Evolutionary conservation across 2,329 filamentous ascomycete species (phyloP).

Genomic region (Ciborinia camelliae): DNA sequence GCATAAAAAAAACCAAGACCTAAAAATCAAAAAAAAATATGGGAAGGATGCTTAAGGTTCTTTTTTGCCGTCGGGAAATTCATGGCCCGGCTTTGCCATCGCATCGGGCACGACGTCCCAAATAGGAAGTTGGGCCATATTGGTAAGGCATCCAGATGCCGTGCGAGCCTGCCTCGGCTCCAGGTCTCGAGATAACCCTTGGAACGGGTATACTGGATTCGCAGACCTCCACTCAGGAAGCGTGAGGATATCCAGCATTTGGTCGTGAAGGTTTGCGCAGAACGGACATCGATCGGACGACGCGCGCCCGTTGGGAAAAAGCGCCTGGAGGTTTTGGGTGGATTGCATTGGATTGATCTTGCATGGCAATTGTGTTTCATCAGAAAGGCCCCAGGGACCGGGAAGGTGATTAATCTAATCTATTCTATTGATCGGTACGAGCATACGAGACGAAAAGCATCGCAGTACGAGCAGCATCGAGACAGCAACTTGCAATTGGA

Average conservation of each 20-base stretch:
- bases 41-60: too few relatives aligned
- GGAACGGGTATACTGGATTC: too few relatives aligned
- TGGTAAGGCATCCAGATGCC: not conserved
- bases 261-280: not conserved
- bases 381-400: not conserved
- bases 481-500: conserved; percentile 1
- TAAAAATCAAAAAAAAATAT: not conserved
- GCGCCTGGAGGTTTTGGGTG: conserved; percentile 11
- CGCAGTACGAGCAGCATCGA: not conserved
- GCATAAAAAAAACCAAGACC: too few relatives aligned
- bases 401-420: too few relatives aligned
- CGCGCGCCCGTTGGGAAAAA: conserved; percentile 4
- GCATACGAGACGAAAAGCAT: not conserved
- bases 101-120: not conserved
- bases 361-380: not conserved
- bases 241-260: conserved; percentile 2
- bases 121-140: conserved; percentile 10
- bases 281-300: conserved; percentile 13
- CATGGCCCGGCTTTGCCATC: not conserved
- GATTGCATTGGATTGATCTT: conserved; percentile 13
- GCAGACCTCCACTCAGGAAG: too few relatives aligned
- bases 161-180: conserved; percentile 10
- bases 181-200: too few relatives aligned
- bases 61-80: not conserved
- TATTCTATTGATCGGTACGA: conserved; percentile 4